Evolutionary conservation across 2,329 filamentous ascomycete species (phyloP).

Genomic region (Epichloe hybrida): DNA sequence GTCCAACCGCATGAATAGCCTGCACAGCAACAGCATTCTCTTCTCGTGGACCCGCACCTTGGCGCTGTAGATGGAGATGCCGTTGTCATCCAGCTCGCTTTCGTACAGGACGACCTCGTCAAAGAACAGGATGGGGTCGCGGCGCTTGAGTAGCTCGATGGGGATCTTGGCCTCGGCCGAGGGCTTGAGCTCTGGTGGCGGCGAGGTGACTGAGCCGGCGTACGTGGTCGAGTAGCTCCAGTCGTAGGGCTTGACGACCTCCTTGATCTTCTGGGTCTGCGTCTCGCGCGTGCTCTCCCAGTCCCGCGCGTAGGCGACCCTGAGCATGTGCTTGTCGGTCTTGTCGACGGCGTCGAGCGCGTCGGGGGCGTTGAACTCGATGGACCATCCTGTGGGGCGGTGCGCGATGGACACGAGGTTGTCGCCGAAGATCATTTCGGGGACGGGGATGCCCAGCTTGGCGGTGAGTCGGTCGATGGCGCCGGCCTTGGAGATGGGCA

Average conservation of each 20-base stretch:
- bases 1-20: conserved; percentile 88
- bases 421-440: conserved; percentile 99
- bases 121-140: conserved; percentile 91
- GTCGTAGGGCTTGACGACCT: conserved; percentile 91
- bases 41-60: conserved; percentile 90
- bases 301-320: conserved; percentile 81
- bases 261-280: conserved; percentile 76
- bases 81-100: conserved; percentile 95
- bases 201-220: conserved; percentile 42
- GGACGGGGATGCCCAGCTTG: conserved; percentile 70
- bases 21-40: conserved; percentile 67
- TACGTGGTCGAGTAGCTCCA: conserved; percentile 96
- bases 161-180: conserved; percentile 46
- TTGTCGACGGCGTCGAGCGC: conserved; percentile 89
- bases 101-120: conserved; percentile 95
- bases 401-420: conserved; percentile 72
- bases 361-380: conserved; percentile 74
- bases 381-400: conserved; percentile 57
- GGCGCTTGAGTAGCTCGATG: conserved; percentile 70
- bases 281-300: conserved; percentile 61
- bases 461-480: conserved; percentile 78
- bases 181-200: conserved; percentile 12
- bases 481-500: conserved; percentile 84
- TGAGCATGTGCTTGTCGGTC: conserved; percentile 79
- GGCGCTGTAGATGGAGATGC: conserved; percentile 77